Evolutionary conservation across 352 stramenopile genomes (phyloP).

Genomic region (Phytophthora vignae): DNA sequence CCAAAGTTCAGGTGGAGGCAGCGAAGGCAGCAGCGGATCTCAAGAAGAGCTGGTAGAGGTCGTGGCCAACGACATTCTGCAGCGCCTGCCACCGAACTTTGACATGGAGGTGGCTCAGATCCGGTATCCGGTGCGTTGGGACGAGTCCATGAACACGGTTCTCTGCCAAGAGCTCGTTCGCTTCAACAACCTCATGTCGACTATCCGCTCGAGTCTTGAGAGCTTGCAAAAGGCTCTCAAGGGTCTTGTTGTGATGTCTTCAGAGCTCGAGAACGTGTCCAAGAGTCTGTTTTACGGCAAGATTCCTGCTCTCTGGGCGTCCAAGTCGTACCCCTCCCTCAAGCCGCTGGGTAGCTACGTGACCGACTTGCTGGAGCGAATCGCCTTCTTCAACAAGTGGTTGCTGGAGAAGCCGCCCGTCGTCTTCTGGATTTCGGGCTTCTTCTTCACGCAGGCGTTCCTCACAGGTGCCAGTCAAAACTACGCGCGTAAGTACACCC

Average conservation of each 20-base stretch:
- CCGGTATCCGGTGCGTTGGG: constrained; percentile 92
- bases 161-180: constrained; percentile 94
- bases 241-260: constrained; percentile 94
- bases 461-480: constrained; percentile 96
- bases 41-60: constrained; percentile 91
- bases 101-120: constrained; percentile 95
- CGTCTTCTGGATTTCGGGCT: constrained; percentile 95
- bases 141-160: constrained; percentile 95
- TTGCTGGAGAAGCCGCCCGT: constrained; percentile 86
- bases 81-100: constrained; percentile 89
- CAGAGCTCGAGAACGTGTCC: constrained; percentile 93
- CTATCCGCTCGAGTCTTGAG: constrained; percentile 85
- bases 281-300: constrained; percentile 94
- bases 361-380: constrained; percentile 90
- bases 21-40: constrained; percentile 67
- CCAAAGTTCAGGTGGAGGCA: constrained; percentile 79
- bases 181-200: constrained; percentile 94
- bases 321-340: constrained; percentile 93
- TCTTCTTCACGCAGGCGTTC: constrained; percentile 98
- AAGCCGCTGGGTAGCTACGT: constrained; percentile 94
- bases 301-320: constrained; percentile 91
- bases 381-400: constrained; percentile 93
- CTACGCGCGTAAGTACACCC: constrained; percentile 92
- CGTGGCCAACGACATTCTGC: constrained; percentile 89
- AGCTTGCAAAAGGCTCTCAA: constrained; percentile 92